Base-by-base conservation (phyloP, 805 yeast genomes). In the Sugiyamaella americana region DNA sequence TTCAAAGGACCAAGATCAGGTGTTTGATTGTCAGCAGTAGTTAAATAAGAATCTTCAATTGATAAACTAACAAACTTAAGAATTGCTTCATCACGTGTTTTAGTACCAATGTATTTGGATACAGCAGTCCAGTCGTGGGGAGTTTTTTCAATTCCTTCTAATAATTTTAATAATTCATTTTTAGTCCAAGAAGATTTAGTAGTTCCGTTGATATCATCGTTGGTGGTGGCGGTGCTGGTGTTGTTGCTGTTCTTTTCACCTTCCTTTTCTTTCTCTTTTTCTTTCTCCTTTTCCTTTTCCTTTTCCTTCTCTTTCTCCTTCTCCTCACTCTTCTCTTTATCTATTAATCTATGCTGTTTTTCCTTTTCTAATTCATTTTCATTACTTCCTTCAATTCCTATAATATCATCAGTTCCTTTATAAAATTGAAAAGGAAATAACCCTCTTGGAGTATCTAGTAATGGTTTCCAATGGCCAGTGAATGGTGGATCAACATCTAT, bases 371-470 rank as follows among this genome's bases (percentile, higher is more conserved):
- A n/a, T n/a, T n/a, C n/a, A 13, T 30, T 21, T 8, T 40, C 17
- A 3, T 45, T 32, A 13, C 49, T 55, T 6, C 46, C 46, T 1
- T 44, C 47, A 13, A 43, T 48, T 17, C 49, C 46, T 13, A 39
- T 39, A 30, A 43, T 37, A 42, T 82, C 79, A 2, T 78, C 72
- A 10, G 81, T 78, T 38, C 82, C 76, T 51, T 82, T 83, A 66
- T 79, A 85, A 22, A 89, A 79, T 62, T 87, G 89, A 66, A 87
- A 89, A 17, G 97, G 97, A 62, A 87, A 88, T 57, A 87, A 68
- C 0, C 97, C 97, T 53, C 95, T 73, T 41, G 97, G 97, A 0
- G 95, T 85, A 63, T 89, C 97, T 58, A 79, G 80, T 49, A 78
- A 81, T 1, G 86, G 82, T 46, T 80, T 76, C 67, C 80, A 87